phyloP scores from a whole-genome alignment of 768 basidiomycete genomes.

The Suillus variegatus region DNA sequence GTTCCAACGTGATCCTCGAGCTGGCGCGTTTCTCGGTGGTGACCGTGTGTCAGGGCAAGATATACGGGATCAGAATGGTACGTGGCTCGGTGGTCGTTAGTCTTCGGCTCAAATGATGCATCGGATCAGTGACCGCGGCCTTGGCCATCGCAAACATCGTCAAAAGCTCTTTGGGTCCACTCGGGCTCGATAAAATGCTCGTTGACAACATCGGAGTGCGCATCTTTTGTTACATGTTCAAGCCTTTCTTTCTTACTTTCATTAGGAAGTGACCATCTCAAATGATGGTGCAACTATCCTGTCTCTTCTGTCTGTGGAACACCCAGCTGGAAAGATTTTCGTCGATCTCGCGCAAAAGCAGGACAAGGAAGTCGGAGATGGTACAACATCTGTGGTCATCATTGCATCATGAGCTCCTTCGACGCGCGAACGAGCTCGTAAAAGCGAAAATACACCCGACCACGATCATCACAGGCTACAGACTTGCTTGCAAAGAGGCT shows the following conservation, averaged over 20 bases:
- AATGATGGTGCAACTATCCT: slow-evolving; percentile 99
- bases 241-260: slow-evolving; percentile 11
- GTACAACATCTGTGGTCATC: slow-evolving; percentile 97
- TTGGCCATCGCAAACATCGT: slow-evolving; percentile 97
- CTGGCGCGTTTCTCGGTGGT: slow-evolving; percentile 92
- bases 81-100: slow-evolving; percentile 5
- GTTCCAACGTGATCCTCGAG: slow-evolving; percentile 91
- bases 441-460: slow-evolving; percentile 99
- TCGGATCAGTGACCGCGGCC: slow-evolving; percentile 80
- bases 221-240: slow-evolving; percentile 13
- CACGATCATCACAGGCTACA: slow-evolving; percentile 98
- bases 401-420: slow-evolving; percentile 96
- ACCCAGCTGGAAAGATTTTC: slow-evolving; percentile 96
- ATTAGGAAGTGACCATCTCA: slow-evolving; percentile 97
- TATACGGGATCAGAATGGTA: slow-evolving; percentile 96
- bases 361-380: slow-evolving; percentile 99
- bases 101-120: slow-evolving; percentile 6
- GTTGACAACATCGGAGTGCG: slow-evolving; percentile 96
- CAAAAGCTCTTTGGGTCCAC: slow-evolving; percentile 92
- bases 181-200: slow-evolving; percentile 96
- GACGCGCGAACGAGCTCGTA: slow-evolving; percentile 96
- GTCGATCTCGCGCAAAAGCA: slow-evolving; percentile 99
- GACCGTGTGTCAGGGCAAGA: slow-evolving; percentile 94
- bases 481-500: slow-evolving; percentile 95
- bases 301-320: slow-evolving; percentile 88